A percentile compares a stretch with the other conserved stretches of the same genome.
Evolutionary conservation across 1,139 yeast species (phyloP).

Genomic region (Pichia sp.): DNA sequence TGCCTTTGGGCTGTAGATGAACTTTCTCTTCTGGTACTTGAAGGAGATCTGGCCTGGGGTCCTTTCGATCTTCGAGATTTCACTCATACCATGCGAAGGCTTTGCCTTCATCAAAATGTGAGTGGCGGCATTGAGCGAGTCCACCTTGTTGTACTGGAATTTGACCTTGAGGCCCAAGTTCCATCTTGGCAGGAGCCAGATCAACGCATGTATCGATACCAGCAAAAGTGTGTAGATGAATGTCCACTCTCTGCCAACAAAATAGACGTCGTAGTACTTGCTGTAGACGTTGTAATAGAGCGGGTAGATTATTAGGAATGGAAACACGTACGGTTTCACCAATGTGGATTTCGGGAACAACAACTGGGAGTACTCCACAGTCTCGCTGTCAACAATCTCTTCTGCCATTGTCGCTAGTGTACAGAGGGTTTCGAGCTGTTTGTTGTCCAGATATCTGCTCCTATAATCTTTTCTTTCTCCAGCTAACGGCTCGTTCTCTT

Average conservation of each 20-base stretch:
- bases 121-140: conserved; percentile 53
- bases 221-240: conserved; percentile 78
- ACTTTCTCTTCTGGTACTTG: conserved; percentile 88
- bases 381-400: conserved; percentile 48
- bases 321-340: conserved; percentile 77
- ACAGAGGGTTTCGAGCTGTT: not conserved
- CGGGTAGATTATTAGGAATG: conserved; percentile 79
- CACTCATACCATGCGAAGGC: conserved; percentile 82
- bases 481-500: not conserved
- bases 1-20: conserved; percentile 56
- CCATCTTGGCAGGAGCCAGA: conserved; percentile 97
- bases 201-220: conserved; percentile 64
- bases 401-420: conserved; percentile 21
- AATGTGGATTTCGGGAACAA: conserved; percentile 62
- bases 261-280: conserved; percentile 70
- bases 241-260: conserved; percentile 78
- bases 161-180: conserved; percentile 63
- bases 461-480: no score
- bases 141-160: conserved; percentile 56
- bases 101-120: conserved; percentile 76
- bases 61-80: conserved; percentile 61
- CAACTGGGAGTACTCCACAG: conserved; percentile 61
- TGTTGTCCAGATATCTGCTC: no score
- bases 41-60: conserved; percentile 65
- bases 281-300: conserved; percentile 62